Evolutionary conservation across 306 rosid genomes (phyloP).

Genomic region (Fragaria vesca): DNA sequence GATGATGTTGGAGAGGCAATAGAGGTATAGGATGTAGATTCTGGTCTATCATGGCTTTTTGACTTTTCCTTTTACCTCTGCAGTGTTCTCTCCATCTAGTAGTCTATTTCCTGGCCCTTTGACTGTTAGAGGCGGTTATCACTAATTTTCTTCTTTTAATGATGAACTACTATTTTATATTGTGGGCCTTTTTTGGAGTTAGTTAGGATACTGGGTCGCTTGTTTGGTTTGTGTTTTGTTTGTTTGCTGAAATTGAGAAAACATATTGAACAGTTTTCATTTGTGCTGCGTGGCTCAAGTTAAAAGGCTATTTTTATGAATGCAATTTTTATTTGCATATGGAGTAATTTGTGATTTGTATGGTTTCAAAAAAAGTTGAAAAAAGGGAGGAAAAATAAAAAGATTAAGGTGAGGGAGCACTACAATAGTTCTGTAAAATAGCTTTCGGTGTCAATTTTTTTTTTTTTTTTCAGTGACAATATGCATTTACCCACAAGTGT

Average conservation of each 20-base stretch:
- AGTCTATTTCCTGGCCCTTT: background rate
- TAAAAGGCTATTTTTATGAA: background rate
- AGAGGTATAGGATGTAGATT: background rate
- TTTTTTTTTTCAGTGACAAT: background rate
- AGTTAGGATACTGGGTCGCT: background rate
- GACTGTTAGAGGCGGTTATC: background rate
- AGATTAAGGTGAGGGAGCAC: background rate
- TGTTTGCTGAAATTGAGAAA: too few relatives aligned
- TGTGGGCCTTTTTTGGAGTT: background rate
- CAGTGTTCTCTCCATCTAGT: background rate
- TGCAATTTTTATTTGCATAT: background rate
- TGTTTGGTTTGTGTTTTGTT: background rate
- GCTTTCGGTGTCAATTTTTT: background rate
- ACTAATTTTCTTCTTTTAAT: background rate
- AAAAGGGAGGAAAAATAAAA: background rate
- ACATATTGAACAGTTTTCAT: background rate
- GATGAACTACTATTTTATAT: background rate
- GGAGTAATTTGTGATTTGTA: background rate
- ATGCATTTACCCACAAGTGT: slow-evolving; percentile 16
- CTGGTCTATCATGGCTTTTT: background rate
- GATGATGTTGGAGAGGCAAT: too few relatives aligned
- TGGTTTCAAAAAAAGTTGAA: background rate
- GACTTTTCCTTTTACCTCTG: background rate
- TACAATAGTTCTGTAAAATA: slow-evolving; percentile 1
- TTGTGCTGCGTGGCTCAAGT: background rate